Evolutionary conservation across 2,329 filamentous ascomycete species (phyloP), one percentile per base, ranked within the genome.

Genomic region (Nigrospora oryzae): DNA sequence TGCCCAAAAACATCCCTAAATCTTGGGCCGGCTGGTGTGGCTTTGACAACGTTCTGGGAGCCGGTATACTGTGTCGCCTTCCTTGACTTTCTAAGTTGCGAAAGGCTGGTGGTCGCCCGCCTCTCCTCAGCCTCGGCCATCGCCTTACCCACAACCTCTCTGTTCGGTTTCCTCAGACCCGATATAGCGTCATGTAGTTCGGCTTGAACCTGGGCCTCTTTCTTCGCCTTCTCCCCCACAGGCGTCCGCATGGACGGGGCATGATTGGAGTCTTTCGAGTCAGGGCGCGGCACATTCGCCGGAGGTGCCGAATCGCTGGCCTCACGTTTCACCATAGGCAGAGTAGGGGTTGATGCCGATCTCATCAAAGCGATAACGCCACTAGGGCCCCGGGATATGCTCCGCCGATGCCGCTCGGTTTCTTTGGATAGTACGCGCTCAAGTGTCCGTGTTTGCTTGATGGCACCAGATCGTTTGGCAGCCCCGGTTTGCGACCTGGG

Each of bases 151-250:
- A 83, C 84, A 36, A 85, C 70, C 17, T 79, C 75, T 38, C 87
- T 77, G 55, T 91, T 89, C 1, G 87, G 87, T 62, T 83, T 88
- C 59, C 85, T 83, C 36, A 91, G 62, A 11, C 81, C 76, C 6
- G 77, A 77, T 41, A 93, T 90, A 10, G 87, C 87, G 47, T 87
- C 78, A 52, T 80, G 78, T 32, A 91, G 64, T 56, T 89, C 83
- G 28, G 81, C 78, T 40, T 88, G 80, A 2, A 88, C 73, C 17
- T 76, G 64, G 3, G 81, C 82, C 57, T 84, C 83, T 60, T 79
- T 85, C 54, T 70, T 79, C 31, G 77, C 71, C 61, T 78, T 86
- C 1, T 67, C 60, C 45, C 81, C 77, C 2, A 73, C 72, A 30
- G 71, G 62, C 33, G 68, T 72, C 28, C 69, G 70, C 50, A 74